Evolutionary conservation across 2,329 filamentous ascomycete genomes (phyloP).

Genomic region (Acephala macrosclerotiorum): DNA sequence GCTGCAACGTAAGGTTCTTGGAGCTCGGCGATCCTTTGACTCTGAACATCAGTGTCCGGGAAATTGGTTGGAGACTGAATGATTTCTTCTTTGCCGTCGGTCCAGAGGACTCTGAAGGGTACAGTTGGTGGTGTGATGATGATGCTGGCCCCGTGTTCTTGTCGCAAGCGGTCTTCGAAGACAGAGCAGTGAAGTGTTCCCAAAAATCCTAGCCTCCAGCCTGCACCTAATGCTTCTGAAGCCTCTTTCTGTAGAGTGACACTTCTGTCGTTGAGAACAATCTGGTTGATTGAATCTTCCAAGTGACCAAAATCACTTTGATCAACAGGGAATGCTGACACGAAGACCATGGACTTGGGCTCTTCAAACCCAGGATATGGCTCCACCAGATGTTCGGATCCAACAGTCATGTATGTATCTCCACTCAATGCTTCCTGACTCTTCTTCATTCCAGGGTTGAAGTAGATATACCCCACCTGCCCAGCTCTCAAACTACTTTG

Average conservation of each 20-base stretch:
- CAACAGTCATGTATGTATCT: constrained; percentile 89
- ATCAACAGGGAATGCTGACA: constrained; percentile 94
- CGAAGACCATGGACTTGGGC: constrained; percentile 98
- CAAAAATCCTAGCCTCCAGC: constrained; percentile 92
- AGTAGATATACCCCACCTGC: constrained; percentile 95
- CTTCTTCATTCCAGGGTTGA: constrained; percentile 98
- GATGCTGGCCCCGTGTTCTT: constrained; percentile 93
- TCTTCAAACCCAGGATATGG: constrained; percentile 93
- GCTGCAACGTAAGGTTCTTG: constrained; percentile 80
- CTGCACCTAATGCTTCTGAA: constrained; percentile 90
- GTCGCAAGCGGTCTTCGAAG: constrained; percentile 91
- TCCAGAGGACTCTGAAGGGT: constrained; percentile 85
- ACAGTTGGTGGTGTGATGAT: constrained; percentile 98
- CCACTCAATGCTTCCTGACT: constrained; percentile 96
- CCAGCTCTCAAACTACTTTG: constrained; percentile 84
- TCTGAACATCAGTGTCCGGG: constrained; percentile 68
- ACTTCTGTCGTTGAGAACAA: constrained; percentile 93
- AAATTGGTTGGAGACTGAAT: constrained; percentile 90
- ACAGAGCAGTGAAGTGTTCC: constrained; percentile 99
- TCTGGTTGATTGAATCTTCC: constrained; percentile 92
- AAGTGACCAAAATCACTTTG: constrained; percentile 86
- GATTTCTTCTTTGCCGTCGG: constrained; percentile 77
- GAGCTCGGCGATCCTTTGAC: constrained; percentile 62
- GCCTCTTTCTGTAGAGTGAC: constrained; percentile 94
- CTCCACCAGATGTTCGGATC: constrained; percentile 77